These are phyloP conservation scores for Fusarium papillatum DNA, from an alignment of 2,329 filamentous ascomycete genomes.

Conservation along the genomic window DNA sequence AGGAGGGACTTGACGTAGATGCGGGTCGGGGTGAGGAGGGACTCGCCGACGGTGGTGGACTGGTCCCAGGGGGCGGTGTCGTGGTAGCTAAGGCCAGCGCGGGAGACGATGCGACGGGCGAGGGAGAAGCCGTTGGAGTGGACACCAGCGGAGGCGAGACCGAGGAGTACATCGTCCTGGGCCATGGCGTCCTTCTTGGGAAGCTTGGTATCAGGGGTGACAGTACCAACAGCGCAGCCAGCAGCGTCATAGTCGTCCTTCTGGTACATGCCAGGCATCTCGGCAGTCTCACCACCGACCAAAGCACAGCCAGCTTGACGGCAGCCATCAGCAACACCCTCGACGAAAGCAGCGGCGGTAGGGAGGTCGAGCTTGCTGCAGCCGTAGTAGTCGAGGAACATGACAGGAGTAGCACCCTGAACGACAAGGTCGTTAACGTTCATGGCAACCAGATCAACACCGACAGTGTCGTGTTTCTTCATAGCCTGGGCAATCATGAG, in stretches of 20 bases:
- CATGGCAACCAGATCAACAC: conserved; percentile 98
- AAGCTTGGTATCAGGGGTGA: conserved; percentile 77
- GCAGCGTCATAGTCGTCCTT: conserved; percentile 93
- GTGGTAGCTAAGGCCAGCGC: conserved; percentile 78
- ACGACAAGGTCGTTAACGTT: conserved; percentile 99
- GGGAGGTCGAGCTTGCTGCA: conserved; percentile 88
- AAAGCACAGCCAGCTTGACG: conserved; percentile 87
- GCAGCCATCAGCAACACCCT: conserved; percentile 91
- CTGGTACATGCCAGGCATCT: conserved; percentile 97
- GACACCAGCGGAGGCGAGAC: conserved; percentile 86
- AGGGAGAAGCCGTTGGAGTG: conserved; percentile 99
- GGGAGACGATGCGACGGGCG: conserved; percentile 89
- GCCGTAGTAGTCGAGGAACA: conserved; percentile 98
- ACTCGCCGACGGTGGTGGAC: conserved; percentile 75
- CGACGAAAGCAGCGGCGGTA: conserved; percentile 86
- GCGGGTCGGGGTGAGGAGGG: conserved; percentile 88
- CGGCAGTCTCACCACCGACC: conserved; percentile 97
- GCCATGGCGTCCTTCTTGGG: conserved; percentile 83
- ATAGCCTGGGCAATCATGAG: conserved; percentile 95
- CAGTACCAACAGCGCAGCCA: conserved; percentile 89
- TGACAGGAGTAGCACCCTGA: conserved; percentile 93
- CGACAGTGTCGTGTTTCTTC: conserved; percentile 92
- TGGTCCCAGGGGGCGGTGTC: conserved; percentile 83
- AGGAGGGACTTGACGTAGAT: conserved; percentile 94
- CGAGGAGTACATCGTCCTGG: conserved; percentile 87